These are phyloP conservation scores for Boletus reticulatus DNA, from an alignment of 768 basidiomycete genomes.

Conservation along the genomic window DNA sequence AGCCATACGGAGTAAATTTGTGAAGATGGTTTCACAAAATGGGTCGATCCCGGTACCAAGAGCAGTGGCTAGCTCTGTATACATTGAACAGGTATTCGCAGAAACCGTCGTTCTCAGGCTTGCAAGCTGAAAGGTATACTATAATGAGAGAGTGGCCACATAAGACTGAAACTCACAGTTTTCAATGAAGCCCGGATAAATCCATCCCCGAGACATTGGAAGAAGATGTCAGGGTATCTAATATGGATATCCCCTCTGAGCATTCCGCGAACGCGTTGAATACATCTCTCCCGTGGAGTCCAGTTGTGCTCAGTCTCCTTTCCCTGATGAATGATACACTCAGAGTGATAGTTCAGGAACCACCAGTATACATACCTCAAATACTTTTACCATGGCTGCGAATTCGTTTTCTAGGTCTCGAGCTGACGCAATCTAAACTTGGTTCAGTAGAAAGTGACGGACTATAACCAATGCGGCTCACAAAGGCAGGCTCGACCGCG, in stretches of 20 bases:
- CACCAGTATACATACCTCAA: constrained; percentile 56
- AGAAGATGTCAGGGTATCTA: constrained; percentile 72
- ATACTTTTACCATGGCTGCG: constrained; percentile 69
- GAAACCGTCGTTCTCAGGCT: constrained; percentile 93
- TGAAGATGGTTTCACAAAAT: constrained; percentile 72
- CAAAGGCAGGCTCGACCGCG: constrained; percentile 67
- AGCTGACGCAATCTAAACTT: constrained; percentile 70
- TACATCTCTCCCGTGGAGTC: constrained; percentile 74
- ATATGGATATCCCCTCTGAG: constrained; percentile 79
- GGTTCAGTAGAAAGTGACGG: neutral
- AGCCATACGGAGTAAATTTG: constrained; percentile 82
- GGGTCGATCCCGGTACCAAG: constrained; percentile 74
- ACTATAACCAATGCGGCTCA: constrained; percentile 35
- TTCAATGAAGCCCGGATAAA: constrained; percentile 84
- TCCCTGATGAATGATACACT: constrained; percentile 50
- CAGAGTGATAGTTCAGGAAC: neutral
- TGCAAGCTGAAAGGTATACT: constrained; percentile 51
- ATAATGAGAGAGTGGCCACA: neutral
- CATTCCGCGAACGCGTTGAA: constrained; percentile 84
- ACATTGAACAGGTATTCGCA: constrained; percentile 71
- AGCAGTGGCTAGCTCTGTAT: constrained; percentile 65
- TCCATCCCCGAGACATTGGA: constrained; percentile 69
- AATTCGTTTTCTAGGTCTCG: constrained; percentile 88
- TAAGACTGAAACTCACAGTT: constrained; percentile 54
- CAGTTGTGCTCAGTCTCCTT: constrained; percentile 98